phyloP scores from a whole-genome alignment of 208 protist genomes.

The Leishmania arabica region DNA sequence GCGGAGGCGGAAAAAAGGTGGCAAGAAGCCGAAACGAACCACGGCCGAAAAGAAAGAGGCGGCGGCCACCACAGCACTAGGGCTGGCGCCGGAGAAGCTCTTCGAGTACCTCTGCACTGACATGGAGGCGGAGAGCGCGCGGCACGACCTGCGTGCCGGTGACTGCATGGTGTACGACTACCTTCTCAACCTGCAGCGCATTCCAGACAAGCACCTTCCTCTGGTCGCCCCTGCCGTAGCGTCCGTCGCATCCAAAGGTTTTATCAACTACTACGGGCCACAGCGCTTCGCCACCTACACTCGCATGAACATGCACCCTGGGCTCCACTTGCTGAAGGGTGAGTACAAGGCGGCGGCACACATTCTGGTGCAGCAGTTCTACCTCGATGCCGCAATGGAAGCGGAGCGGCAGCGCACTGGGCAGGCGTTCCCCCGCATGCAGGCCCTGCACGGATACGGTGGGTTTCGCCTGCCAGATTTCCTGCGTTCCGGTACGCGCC shows the following conservation, averaged over 20 bases:
- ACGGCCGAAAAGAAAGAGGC: slow-evolving; percentile 20
- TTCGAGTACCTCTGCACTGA: slow-evolving; percentile 86
- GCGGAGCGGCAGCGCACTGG: slow-evolving; percentile 65
- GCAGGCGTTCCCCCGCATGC: slow-evolving; percentile 45
- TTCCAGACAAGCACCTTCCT: slow-evolving; percentile 60
- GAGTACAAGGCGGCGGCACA: slow-evolving; percentile 83
- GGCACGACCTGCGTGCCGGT: slow-evolving; percentile 58
- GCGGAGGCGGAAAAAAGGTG: slow-evolving; percentile 22
- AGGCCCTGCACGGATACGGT: slow-evolving; percentile 36
- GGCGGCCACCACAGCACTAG: slow-evolving; percentile 5
- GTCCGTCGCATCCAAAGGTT: slow-evolving; percentile 71
- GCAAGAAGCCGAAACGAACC: slow-evolving; percentile 13
- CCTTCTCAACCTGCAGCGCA: slow-evolving; percentile 63
- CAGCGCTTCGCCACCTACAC: slow-evolving; percentile 82
- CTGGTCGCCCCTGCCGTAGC: slow-evolving; percentile 67
- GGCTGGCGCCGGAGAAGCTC: slow-evolving; percentile 68
- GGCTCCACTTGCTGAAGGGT: slow-evolving; percentile 79
- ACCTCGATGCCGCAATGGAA: slow-evolving; percentile 69
- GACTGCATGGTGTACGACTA: slow-evolving; percentile 80
- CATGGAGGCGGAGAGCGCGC: slow-evolving; percentile 68
- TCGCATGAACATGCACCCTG: slow-evolving; percentile 85
- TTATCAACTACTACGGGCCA: slow-evolving; percentile 91
- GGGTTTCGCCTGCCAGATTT: slow-evolving; percentile 62
- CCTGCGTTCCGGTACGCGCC: slow-evolving; percentile 26
- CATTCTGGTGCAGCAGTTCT: slow-evolving; percentile 90